Percentiles rank a stretch among this genome's conserved stretches.
Conservation (phyloP, 129 eudicot species). For the Solidago caesia region DNA sequence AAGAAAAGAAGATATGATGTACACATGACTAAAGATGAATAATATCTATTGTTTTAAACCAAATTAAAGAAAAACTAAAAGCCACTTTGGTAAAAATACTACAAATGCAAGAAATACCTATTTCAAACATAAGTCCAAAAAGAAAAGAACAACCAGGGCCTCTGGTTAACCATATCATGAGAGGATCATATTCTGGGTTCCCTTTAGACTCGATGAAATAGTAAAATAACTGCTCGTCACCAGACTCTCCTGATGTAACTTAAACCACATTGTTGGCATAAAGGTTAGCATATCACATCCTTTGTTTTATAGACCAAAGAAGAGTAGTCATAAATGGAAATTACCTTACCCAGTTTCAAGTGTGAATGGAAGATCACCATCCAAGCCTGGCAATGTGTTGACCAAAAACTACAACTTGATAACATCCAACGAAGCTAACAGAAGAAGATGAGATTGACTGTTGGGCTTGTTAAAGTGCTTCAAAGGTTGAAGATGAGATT, state of each 20-base stretch:
- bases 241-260: conserved; percentile 8
- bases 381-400: conserved; percentile 13
- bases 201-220: conserved; percentile 5
- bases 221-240: not conserved
- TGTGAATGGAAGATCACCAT: conserved; percentile 13
- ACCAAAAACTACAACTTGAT: not conserved
- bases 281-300: not conserved
- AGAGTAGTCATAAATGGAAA: not conserved
- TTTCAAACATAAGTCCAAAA: not conserved
- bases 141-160: conserved; percentile 10
- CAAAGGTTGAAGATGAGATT: not conserved
- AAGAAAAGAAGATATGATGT: too few species aligned
- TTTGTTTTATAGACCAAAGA: not conserved
- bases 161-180: conserved; percentile 2
- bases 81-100: not conserved
- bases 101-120: not conserved
- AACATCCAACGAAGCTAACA: not conserved
- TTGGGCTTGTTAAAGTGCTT: too few species aligned
- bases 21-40: too few species aligned
- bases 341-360: conserved; percentile 9
- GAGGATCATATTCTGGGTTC: conserved; percentile 7
- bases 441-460: not conserved
- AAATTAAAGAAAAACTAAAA: not conserved
- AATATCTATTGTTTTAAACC: too few species aligned
- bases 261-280: not conserved